Percentiles rank a stretch among this genome's conserved stretches.
Evolutionary conservation across 2,329 filamentous ascomycete species (phyloP).

Genomic region (Leptographium galeiforme): DNA sequence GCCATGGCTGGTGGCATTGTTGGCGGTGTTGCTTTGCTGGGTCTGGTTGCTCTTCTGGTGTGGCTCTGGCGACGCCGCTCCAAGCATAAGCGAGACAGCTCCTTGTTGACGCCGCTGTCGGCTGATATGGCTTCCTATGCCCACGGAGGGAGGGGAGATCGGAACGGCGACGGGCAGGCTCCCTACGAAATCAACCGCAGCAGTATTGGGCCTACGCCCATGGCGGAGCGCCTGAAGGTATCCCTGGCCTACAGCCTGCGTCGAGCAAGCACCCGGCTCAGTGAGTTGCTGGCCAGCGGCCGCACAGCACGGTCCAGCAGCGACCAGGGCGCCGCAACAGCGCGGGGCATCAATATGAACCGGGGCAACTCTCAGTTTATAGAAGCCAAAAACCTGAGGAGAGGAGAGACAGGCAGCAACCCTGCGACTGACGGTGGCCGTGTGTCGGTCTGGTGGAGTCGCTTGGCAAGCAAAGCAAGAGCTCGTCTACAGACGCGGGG

Average conservation of each 20-base stretch:
- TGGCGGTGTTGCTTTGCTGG: conserved; percentile 32
- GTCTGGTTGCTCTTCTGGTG: conserved; percentile 31
- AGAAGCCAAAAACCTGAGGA: conserved; percentile 12
- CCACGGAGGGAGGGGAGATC: neutral
- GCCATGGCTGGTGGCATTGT: conserved; percentile 38
- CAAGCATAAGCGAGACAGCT: conserved; percentile 30
- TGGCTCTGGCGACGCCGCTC: conserved; percentile 36
- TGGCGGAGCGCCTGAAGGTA: conserved; percentile 26
- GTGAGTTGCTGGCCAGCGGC: conserved; percentile 15
- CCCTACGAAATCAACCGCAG: conserved; percentile 28
- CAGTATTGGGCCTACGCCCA: conserved; percentile 35
- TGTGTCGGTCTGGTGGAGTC: conserved; percentile 24
- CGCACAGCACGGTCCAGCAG: neutral
- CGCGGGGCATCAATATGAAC: conserved; percentile 30
- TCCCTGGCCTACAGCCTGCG: conserved; percentile 23
- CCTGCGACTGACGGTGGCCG: conserved; percentile 17
- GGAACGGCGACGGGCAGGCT: conserved; percentile 14
- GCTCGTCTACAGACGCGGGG: conserved; percentile 22
- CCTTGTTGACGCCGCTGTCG: conserved; percentile 34
- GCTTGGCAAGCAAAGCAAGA: conserved; percentile 21
- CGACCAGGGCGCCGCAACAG: conserved; percentile 21
- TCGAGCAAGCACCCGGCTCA: conserved; percentile 22
- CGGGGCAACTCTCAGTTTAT: conserved; percentile 40
- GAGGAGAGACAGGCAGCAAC: conserved; percentile 12
- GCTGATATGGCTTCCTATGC: conserved; percentile 14